Evolutionary conservation across 768 basidiomycete species (phyloP).

Genomic region (Fomitopsis pulvina): DNA sequence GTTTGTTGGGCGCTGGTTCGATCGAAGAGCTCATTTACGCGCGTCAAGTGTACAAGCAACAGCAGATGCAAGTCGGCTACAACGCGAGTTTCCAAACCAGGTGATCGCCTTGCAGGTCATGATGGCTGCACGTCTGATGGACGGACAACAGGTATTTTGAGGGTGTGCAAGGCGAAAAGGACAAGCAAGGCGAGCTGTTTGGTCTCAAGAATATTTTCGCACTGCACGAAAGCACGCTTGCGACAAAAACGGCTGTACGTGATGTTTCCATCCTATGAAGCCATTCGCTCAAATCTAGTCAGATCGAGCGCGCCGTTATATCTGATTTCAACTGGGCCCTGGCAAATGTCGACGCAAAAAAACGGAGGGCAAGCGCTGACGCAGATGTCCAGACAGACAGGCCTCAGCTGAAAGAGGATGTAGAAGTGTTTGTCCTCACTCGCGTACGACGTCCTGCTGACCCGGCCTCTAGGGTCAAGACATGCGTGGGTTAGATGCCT

Average conservation of each 20-base stretch:
- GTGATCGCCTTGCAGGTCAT: constrained; percentile 23
- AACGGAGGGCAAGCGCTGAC: constrained; percentile 33
- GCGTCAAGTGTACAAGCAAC: constrained; percentile 88
- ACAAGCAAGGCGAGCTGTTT: constrained; percentile 75
- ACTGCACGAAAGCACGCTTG: constrained; percentile 59
- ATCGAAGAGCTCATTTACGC: constrained; percentile 86
- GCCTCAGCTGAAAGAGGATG: constrained; percentile 14
- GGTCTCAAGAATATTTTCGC: constrained; percentile 83
- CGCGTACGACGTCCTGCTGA: neutral
- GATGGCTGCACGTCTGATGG: neutral
- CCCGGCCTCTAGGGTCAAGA: constrained; percentile 33
- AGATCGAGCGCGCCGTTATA: constrained; percentile 77
- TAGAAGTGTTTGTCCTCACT: neutral
- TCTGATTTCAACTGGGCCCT: constrained; percentile 79
- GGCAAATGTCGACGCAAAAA: constrained; percentile 48
- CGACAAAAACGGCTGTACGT: constrained; percentile 69
- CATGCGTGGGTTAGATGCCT: constrained; percentile 51
- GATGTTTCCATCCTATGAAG: neutral
- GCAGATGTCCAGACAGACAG: constrained; percentile 34
- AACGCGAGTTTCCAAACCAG: constrained; percentile 78
- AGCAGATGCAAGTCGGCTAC: constrained; percentile 90
- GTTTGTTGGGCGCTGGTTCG: constrained; percentile 81
- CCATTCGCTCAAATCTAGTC: neutral
- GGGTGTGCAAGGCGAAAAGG: constrained; percentile 74
- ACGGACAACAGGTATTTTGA: constrained; percentile 55